Conservation (phyloP, 176 grass and related monocot genomes). For the Phoenix roebelenii region DNA sequence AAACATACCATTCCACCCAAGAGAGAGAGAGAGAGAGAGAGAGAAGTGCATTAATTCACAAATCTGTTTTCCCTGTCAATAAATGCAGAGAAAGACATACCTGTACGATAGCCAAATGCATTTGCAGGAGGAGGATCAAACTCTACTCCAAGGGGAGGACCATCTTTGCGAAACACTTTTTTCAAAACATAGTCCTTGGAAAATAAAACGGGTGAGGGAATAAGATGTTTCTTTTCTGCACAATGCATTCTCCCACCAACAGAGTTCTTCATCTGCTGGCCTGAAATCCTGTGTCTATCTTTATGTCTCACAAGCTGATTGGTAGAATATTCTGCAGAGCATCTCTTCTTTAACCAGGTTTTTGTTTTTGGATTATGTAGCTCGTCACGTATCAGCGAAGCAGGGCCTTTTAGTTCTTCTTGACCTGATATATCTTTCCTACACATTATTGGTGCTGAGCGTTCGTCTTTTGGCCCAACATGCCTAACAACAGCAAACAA, state of each 20-base stretch:
- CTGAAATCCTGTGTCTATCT: slow-evolving; percentile 2
- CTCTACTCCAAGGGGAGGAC: slow-evolving; percentile 62
- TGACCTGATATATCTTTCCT: not conserved
- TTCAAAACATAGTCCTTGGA: slow-evolving; percentile 73
- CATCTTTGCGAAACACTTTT: slow-evolving; percentile 88
- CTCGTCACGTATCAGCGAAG: not conserved
- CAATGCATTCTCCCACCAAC: not conserved
- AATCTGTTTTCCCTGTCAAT: no score
- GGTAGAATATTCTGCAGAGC: no score
- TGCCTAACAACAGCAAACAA: no score
- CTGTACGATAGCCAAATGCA: slow-evolving; percentile 28
- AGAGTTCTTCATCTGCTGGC: slow-evolving; percentile 2
- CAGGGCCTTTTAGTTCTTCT: not conserved
- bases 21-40: no score
- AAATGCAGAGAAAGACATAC: slow-evolving; percentile 11
- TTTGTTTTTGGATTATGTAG: no score
- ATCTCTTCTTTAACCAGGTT: no score
- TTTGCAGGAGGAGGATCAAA: slow-evolving; percentile 42
- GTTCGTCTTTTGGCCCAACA: no score
- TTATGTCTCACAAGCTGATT: slow-evolving; percentile 7
- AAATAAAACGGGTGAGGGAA: slow-evolving; percentile 47
- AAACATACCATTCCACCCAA: no score
- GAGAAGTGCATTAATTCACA: no score
- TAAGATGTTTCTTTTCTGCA: slow-evolving; percentile 31
- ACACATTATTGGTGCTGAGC: not conserved